Evolutionary conservation across 1,139 yeast genomes (phyloP).

Genomic region (Blastobotrys ciferrii): DNA sequence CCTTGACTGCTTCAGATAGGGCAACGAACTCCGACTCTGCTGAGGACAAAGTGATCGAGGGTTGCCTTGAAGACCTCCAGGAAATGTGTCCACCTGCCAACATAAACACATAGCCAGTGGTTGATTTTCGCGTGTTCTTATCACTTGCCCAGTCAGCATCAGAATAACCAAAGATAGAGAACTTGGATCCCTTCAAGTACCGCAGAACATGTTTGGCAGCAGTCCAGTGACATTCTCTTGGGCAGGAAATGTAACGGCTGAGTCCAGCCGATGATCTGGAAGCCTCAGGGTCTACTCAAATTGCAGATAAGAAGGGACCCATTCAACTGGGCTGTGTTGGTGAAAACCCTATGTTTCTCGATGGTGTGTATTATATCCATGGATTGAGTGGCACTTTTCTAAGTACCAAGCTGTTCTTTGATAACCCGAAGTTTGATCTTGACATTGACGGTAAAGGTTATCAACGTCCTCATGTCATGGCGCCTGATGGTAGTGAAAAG

Average conservation of each 20-base stretch:
- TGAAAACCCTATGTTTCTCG: not conserved
- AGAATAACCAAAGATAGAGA: not conserved
- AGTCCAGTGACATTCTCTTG: not conserved
- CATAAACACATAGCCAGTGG: constrained; percentile 20
- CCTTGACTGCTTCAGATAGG: no score
- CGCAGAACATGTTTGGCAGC: not conserved
- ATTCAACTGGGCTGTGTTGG: not conserved
- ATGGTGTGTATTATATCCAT: not conserved
- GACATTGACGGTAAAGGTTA: not conserved
- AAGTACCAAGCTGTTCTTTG: not conserved
- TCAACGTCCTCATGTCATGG: not conserved
- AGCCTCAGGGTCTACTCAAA: not conserved
- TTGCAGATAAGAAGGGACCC: not conserved
- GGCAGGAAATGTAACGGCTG: not conserved
- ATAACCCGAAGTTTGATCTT: not conserved
- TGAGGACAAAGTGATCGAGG: not conserved
- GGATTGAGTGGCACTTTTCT: not conserved
- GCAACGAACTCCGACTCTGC: not conserved
- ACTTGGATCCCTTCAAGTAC: not conserved
- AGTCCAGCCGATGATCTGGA: not conserved
- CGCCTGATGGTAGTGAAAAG: not conserved
- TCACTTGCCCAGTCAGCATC: constrained; percentile 19
- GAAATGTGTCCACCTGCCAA: constrained; percentile 18
- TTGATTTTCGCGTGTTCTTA: constrained; percentile 16
- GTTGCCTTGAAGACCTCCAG: constrained; percentile 15